phyloP scores from a whole-genome alignment of 2,329 filamentous ascomycete genomes.

The Ophiobolus disseminans region DNA sequence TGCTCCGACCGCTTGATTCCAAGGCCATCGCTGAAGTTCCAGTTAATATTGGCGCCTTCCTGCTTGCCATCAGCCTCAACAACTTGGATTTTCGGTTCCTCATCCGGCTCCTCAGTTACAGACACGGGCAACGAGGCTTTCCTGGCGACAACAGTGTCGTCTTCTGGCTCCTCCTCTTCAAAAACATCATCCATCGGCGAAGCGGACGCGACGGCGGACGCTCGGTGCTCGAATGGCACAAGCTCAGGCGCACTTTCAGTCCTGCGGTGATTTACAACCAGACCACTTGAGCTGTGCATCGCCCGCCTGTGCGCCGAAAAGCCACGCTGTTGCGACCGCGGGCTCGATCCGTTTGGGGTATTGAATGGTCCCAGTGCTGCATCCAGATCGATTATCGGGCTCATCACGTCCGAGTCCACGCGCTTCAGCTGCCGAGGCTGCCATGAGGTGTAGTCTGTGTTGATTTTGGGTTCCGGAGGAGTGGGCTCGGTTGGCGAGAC shows the following conservation, averaged over 20 bases:
- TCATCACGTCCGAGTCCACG: conserved; percentile 66
- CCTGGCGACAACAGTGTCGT: conserved; percentile 48
- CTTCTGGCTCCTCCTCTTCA: conserved; percentile 77
- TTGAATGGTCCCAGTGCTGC: conserved; percentile 92
- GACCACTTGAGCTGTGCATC: conserved; percentile 78
- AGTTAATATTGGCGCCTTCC: conserved; percentile 52
- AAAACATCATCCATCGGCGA: conserved; percentile 87
- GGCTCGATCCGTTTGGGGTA: conserved; percentile 74
- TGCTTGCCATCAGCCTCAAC: conserved; percentile 54
- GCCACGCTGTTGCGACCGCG: conserved; percentile 56
- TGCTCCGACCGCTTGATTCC: conserved; percentile 38
- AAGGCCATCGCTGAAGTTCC: conserved; percentile 52
- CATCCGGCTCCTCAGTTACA: conserved; percentile 44
- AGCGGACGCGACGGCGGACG: conserved; percentile 61
- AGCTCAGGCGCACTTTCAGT: conserved; percentile 83
- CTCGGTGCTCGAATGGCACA: conserved; percentile 71
- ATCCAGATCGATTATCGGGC: conserved; percentile 90
- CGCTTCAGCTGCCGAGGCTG: conserved; percentile 45
- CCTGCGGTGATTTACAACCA: conserved; percentile 78
- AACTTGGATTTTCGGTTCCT: conserved; percentile 54
- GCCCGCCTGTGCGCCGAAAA: conserved; percentile 63
- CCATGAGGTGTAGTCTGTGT: conserved; percentile 48
- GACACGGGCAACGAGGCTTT: conserved; percentile 16
- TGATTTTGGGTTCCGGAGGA: conserved; percentile 32
- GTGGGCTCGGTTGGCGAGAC: conserved; percentile 42